A percentile compares a stretch with the other conserved stretches of the same genome.
Conservation (phyloP, 2,329 filamentous ascomycete genomes). For the Albophoma yamanashiensis region DNA sequence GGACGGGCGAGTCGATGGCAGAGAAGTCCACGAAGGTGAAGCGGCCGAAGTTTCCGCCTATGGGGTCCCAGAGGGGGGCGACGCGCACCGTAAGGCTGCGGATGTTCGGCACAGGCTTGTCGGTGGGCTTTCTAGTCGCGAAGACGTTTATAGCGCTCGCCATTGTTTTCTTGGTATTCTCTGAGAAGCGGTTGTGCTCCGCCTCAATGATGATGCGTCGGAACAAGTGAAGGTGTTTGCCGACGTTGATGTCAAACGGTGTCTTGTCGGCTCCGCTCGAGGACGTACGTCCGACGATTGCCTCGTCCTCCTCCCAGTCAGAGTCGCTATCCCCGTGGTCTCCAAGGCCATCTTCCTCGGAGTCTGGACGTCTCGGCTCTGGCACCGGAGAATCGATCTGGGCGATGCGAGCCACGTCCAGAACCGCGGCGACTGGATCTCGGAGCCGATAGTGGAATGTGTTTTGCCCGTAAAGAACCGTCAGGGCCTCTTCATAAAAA, state of each 20-base stretch:
- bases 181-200: slow-evolving; percentile 26
- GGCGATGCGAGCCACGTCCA: slow-evolving; percentile 7
- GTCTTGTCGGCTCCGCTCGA: not conserved
- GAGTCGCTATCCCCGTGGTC: slow-evolving; percentile 2
- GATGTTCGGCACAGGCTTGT: slow-evolving; percentile 14
- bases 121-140: slow-evolving; percentile 2
- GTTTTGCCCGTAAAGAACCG: slow-evolving; percentile 36
- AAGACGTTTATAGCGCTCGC: slow-evolving; percentile 26
- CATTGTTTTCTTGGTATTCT: slow-evolving; percentile 17
- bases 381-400: slow-evolving; percentile 7
- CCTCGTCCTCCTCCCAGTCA: slow-evolving; percentile 5
- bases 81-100: slow-evolving; percentile 32
- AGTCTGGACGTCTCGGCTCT: not conserved
- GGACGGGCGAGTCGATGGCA: slow-evolving; percentile 12
- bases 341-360: slow-evolving; percentile 4
- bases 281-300: not conserved
- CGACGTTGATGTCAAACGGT: slow-evolving; percentile 16
- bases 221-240: slow-evolving; percentile 26
- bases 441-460: slow-evolving; percentile 35
- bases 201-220: slow-evolving; percentile 31
- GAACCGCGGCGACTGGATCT: slow-evolving; percentile 16
- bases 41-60: not conserved
- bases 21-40: slow-evolving; percentile 29
- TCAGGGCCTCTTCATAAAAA: slow-evolving; percentile 24
- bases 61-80: slow-evolving; percentile 13